Conservation (phyloP, 176 grass and related monocot species). For the Avena sativa region DNA sequence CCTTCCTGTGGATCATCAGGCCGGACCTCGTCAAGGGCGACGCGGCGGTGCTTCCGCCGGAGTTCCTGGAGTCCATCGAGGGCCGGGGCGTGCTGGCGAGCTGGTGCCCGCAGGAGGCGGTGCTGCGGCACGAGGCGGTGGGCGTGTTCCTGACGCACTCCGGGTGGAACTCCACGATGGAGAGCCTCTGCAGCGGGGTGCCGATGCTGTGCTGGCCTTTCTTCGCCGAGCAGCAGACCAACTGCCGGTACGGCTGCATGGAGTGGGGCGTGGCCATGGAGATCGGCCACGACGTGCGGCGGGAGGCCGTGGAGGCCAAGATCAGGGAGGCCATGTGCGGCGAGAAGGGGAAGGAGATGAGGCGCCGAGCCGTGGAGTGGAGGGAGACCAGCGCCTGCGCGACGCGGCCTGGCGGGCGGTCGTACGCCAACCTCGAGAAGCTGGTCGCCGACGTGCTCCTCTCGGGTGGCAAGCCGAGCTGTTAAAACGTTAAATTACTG, state of each 20-base stretch:
- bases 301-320: conserved; percentile 47
- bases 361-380: conserved; percentile 40
- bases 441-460: conserved; percentile 47
- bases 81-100: conserved; percentile 41
- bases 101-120: conserved; percentile 58
- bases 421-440: conserved; percentile 47
- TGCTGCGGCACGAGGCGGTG: conserved; percentile 51
- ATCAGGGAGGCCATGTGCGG: conserved; percentile 49
- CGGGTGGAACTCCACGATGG: conserved; percentile 55
- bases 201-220: conserved; percentile 62
- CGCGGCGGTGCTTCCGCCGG: conserved; percentile 48
- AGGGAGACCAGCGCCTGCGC: conserved; percentile 7
- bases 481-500: not conserved
- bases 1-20: conserved; percentile 55
- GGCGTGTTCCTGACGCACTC: conserved; percentile 56
- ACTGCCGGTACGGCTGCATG: conserved; percentile 47
- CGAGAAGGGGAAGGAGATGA: conserved; percentile 53
- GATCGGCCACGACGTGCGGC: conserved; percentile 54
- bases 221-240: conserved; percentile 61
- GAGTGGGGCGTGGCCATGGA: conserved; percentile 58
- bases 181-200: conserved; percentile 47
- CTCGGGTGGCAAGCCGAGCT: conserved; percentile 11
- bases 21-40: conserved; percentile 53
- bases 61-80: conserved; percentile 32
- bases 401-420: conserved; percentile 37